A percentile compares a stretch with the other conserved stretches of the same genome.
phyloP scores from a whole-genome alignment of 1,284 basidiomycete genomes.

The Ganoderma lucidum region DNA sequence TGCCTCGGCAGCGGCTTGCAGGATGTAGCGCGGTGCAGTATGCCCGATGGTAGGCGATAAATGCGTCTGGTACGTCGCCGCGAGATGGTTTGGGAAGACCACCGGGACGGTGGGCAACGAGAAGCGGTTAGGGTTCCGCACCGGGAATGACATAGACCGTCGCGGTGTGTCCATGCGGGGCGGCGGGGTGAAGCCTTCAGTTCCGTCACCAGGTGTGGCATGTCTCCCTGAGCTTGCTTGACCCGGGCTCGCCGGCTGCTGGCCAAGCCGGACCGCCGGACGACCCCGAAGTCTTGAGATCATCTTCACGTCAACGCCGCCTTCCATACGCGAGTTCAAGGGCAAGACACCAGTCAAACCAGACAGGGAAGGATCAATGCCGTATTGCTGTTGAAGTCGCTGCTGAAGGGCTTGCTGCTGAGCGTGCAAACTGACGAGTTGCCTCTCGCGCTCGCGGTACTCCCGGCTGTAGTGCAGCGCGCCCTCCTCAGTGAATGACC shows the following conservation, averaged over 20 bases:
- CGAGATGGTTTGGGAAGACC: conserved; percentile 31
- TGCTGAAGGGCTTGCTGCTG: conserved; percentile 30
- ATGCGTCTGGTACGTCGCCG: conserved; percentile 34
- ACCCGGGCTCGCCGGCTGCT: conserved; percentile 26
- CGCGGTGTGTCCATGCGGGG: conserved; percentile 43
- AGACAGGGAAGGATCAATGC: conserved; percentile 34
- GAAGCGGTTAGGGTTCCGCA: conserved; percentile 36
- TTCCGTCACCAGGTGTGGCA: conserved; percentile 22
- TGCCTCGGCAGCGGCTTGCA: conserved; percentile 18
- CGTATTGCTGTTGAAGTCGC: conserved; percentile 26
- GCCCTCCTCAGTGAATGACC: conserved; percentile 61
- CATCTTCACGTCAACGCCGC: conserved; percentile 37
- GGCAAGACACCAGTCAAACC: conserved; percentile 19
- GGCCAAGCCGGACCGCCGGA: conserved; percentile 32
- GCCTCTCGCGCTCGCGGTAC: conserved; percentile 29
- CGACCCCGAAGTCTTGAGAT: conserved; percentile 38
- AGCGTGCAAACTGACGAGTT: conserved; percentile 30
- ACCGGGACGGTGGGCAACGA: conserved; percentile 38
- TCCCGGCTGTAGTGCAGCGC: conserved; percentile 32
- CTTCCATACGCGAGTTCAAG: conserved; percentile 29
- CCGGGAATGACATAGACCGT: conserved; percentile 48
- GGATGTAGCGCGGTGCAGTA: conserved; percentile 30
- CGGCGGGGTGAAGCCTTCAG: conserved; percentile 35
- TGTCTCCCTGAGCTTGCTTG: conserved; percentile 21
- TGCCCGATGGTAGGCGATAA: conserved; percentile 34